Conservation (phyloP, 1,284 basidiomycete genomes). For the Agroathelia rolfsii region DNA sequence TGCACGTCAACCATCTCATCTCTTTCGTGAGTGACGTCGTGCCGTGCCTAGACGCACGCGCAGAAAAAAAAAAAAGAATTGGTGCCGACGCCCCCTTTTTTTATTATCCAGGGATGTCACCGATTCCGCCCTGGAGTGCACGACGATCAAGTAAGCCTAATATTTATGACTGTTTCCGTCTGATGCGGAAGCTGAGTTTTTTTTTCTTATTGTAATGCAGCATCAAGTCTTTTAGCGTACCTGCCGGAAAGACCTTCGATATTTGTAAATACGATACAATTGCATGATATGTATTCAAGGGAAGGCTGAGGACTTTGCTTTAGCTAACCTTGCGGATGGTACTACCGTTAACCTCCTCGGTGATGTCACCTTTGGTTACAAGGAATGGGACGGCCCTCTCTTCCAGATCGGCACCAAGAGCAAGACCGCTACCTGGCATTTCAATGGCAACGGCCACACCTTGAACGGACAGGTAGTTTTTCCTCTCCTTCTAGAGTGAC, state of each 20-base stretch:
- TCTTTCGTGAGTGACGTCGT: too few relatives aligned
- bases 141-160: slow-evolving; percentile 2
- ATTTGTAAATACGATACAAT: not conserved
- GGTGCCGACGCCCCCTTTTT: too few relatives aligned
- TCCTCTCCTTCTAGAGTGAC: too few relatives aligned
- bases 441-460: slow-evolving; percentile 4
- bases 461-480: too few relatives aligned
- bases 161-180: not conserved
- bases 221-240: slow-evolving; percentile 1
- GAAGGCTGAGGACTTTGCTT: not conserved
- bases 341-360: slow-evolving; percentile 4
- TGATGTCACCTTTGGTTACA: slow-evolving; percentile 1
- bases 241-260: not conserved
- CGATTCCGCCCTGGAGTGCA: not conserved
- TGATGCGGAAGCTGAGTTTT: not conserved
- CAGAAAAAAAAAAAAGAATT: too few relatives aligned
- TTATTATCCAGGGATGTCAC: too few relatives aligned
- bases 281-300: not conserved
- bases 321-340: slow-evolving; percentile 1
- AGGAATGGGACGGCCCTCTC: too few relatives aligned
- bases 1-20: too few relatives aligned
- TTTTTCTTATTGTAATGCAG: not conserved
- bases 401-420: slow-evolving; percentile 1
- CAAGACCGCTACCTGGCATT: not conserved
- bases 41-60: too few relatives aligned